Evolutionary conservation across 495 filamentous ascomycete genomes (phyloP).

Genomic region (Letharia columbiana): DNA sequence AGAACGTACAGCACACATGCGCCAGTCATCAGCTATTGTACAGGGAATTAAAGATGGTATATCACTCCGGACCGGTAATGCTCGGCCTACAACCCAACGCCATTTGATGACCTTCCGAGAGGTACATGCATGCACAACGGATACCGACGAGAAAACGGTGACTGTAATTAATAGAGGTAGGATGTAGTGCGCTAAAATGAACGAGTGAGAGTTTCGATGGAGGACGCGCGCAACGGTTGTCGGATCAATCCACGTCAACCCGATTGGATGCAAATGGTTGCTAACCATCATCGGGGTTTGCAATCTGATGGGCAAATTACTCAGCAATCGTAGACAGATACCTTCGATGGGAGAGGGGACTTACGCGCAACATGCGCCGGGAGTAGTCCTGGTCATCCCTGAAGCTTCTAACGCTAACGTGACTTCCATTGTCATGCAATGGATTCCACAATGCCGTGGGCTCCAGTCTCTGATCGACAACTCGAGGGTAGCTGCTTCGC

Average conservation of each 20-base stretch:
- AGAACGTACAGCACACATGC: constrained; percentile 15
- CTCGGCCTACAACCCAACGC: constrained; percentile 12
- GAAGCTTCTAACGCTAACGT: constrained; percentile 44
- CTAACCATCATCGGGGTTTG: constrained; percentile 44
- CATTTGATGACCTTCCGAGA: constrained; percentile 10
- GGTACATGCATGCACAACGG: constrained; percentile 1
- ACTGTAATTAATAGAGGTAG: neutral
- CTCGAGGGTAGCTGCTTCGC: constrained; percentile 27
- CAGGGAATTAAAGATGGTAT: constrained; percentile 14
- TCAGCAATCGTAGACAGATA: constrained; percentile 7
- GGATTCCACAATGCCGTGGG: constrained; percentile 34
- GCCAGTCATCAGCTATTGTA: constrained; percentile 18
- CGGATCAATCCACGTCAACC: neutral
- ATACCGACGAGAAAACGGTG: constrained; percentile 6
- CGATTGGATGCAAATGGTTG: neutral
- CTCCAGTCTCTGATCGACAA: constrained; percentile 37
- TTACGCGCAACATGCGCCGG: constrained; percentile 46
- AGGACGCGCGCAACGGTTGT: constrained; percentile 1
- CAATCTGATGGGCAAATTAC: constrained; percentile 32
- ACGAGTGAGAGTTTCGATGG: constrained; percentile 8
- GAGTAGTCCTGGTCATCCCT: constrained; percentile 52
- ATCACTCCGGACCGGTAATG: constrained; percentile 9
- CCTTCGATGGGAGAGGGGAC: constrained; percentile 19
- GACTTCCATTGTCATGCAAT: constrained; percentile 39
- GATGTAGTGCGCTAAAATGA: neutral